Evolutionary conservation across 179 eudicot species (phyloP).

Genomic region (Silene vulgaris): DNA sequence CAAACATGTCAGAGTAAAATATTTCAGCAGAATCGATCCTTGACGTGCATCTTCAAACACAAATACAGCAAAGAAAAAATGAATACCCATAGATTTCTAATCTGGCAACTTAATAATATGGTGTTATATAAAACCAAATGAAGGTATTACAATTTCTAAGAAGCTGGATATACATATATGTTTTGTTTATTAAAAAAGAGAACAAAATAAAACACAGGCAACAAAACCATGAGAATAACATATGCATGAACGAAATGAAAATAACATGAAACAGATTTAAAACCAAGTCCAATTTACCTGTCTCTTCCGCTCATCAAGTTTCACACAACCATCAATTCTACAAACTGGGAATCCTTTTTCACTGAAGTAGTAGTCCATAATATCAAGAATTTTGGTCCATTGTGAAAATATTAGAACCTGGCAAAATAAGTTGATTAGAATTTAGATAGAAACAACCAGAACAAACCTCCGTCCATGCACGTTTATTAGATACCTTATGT

Average conservation of each 20-base stretch:
- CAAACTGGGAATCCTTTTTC: slow-evolving; percentile 77
- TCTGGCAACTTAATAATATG: background rate
- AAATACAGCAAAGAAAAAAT: no score
- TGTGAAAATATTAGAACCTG: slow-evolving; percentile 96
- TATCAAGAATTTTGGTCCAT: slow-evolving; percentile 86
- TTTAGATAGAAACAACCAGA: background rate
- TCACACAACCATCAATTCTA: slow-evolving; percentile 91
- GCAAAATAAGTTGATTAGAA: slow-evolving; percentile 4
- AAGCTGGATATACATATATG: background rate
- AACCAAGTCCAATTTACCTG: slow-evolving; percentile 44
- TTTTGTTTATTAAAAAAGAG: no score
- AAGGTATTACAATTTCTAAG: slow-evolving; percentile 3
- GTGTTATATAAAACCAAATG: background rate
- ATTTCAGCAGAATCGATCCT: background rate
- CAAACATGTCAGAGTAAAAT: no score
- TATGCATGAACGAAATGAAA: background rate
- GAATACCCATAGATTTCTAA: background rate
- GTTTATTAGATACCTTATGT: slow-evolving; percentile 53
- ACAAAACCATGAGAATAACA: background rate
- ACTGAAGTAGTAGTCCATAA: slow-evolving; percentile 83
- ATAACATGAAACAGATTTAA: background rate
- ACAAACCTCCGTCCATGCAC: background rate
- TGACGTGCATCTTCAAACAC: background rate
- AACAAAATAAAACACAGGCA: background rate
- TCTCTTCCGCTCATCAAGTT: slow-evolving; percentile 69